Evolutionary conservation across 164 flowering plant species (phyloP).

Genomic region (Tetracentron sinense): DNA sequence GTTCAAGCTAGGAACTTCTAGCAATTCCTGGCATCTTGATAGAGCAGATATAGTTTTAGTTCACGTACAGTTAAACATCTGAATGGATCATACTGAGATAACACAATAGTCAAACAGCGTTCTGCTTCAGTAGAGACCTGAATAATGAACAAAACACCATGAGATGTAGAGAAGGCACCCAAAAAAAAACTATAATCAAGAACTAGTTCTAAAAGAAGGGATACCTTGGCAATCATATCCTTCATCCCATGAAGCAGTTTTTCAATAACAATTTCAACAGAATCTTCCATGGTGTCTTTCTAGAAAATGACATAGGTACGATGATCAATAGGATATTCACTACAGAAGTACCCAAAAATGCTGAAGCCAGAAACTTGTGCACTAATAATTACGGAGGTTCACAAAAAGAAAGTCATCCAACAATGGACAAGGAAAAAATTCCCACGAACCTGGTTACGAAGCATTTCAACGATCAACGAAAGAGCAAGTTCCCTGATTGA

Average conservation of each 20-base stretch:
- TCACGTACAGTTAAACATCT: conserved; percentile 77
- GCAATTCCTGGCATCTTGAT: neutral
- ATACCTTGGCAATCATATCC: conserved; percentile 74
- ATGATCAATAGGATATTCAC: neutral
- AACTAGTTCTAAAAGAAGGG: neutral
- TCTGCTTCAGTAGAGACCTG: conserved; percentile 94
- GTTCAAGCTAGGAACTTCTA: neutral
- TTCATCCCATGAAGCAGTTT: conserved; percentile 85
- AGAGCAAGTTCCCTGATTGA: conserved; percentile 75
- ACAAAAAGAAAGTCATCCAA: neutral
- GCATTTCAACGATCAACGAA: conserved; percentile 80
- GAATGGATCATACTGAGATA: conserved; percentile 83
- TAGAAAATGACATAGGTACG: conserved; percentile 24
- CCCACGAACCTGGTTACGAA: conserved; percentile 73
- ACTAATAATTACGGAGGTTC: neutral
- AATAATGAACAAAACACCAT: conserved; percentile 6
- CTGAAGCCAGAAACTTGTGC: neutral
- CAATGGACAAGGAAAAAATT: conserved; percentile 2
- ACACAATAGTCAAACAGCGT: conserved; percentile 64
- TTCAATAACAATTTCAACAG: conserved; percentile 88
- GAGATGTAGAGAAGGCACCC: conserved; percentile 12
- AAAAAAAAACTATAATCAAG: neutral
- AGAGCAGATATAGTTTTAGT: neutral
- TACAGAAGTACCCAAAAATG: neutral
- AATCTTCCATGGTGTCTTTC: conserved; percentile 91